Evolutionary conservation across 305 asterid genomes (phyloP).

Genomic region (Ilex paraguariensis): DNA sequence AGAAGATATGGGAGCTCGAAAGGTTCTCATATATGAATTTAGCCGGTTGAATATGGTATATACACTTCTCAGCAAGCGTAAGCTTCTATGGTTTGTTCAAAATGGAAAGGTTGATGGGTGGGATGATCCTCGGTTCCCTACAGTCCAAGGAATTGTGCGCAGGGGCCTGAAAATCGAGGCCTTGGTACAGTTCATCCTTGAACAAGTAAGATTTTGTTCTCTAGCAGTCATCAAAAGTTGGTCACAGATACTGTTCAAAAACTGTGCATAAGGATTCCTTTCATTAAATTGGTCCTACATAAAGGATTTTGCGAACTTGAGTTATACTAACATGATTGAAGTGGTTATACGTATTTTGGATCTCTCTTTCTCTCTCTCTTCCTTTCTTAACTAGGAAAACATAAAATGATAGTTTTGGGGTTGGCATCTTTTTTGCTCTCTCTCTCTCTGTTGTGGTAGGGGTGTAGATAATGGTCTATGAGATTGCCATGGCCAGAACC

Average conservation of each 20-base stretch:
- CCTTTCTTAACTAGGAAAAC: too few relatives aligned
- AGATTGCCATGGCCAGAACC: too few relatives aligned
- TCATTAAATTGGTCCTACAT: too few relatives aligned
- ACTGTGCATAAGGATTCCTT: not conserved
- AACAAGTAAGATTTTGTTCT: constrained; percentile 61
- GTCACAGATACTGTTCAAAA: not conserved
- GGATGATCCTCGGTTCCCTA: constrained; percentile 98
- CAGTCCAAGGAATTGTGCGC: constrained; percentile 96
- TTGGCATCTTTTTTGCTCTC: too few relatives aligned
- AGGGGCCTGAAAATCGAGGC: constrained; percentile 89
- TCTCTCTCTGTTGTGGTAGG: too few relatives aligned
- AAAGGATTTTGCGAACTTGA: too few relatives aligned
- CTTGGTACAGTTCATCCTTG: constrained; percentile 81
- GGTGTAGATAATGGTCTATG: too few relatives aligned
- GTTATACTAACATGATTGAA: too few relatives aligned
- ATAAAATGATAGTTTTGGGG: too few relatives aligned
- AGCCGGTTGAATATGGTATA: constrained; percentile 90
- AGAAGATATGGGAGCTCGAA: constrained; percentile 76
- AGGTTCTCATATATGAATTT: constrained; percentile 78
- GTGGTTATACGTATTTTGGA: too few relatives aligned
- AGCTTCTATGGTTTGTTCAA: constrained; percentile 94
- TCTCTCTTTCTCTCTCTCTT: too few relatives aligned
- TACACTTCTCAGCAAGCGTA: constrained; percentile 97
- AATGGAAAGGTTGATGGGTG: constrained; percentile 93
- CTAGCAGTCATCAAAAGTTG: not conserved